A percentile compares a stretch with the other conserved stretches of the same genome.
Conservation (phyloP, 192 early-diverging fungal species). For the Pilaira anomala region DNA sequence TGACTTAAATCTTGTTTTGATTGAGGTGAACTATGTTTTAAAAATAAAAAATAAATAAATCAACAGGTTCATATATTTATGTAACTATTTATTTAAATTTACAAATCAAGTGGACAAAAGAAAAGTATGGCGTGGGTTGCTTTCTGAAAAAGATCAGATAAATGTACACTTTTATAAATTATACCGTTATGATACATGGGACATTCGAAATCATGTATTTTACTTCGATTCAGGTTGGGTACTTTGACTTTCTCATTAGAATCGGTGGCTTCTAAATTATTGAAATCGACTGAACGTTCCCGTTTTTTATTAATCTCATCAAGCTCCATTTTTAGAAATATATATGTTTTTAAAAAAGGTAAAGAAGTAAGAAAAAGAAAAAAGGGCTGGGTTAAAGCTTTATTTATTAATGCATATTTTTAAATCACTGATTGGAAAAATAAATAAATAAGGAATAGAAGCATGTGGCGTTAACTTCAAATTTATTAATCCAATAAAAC, state of each 20-base stretch:
- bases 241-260: no score
- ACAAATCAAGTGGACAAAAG: conserved; percentile 29
- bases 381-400: background rate
- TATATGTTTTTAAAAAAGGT: no score
- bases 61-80: background rate
- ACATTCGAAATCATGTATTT: conserved; percentile 14
- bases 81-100: background rate
- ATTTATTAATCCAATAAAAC: background rate
- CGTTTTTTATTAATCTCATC: no score
- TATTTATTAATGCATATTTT: background rate
- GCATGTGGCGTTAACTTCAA: no score
- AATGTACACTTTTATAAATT: background rate
- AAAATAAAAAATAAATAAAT: background rate
- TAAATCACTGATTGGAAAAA: no score
- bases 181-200: background rate
- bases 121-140: conserved; percentile 10
- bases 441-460: no score
- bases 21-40: conserved; percentile 5
- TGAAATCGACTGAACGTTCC: background rate
- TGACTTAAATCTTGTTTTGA: background rate
- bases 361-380: background rate
- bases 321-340: no score
- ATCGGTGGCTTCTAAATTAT: background rate
- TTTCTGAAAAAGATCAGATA: conserved; percentile 5
- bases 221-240: background rate